Percentiles rank a stretch among this genome's conserved stretches.
Evolutionary conservation across 2,329 filamentous ascomycete genomes (phyloP).

Genomic region (Tolypocladium tundrense): DNA sequence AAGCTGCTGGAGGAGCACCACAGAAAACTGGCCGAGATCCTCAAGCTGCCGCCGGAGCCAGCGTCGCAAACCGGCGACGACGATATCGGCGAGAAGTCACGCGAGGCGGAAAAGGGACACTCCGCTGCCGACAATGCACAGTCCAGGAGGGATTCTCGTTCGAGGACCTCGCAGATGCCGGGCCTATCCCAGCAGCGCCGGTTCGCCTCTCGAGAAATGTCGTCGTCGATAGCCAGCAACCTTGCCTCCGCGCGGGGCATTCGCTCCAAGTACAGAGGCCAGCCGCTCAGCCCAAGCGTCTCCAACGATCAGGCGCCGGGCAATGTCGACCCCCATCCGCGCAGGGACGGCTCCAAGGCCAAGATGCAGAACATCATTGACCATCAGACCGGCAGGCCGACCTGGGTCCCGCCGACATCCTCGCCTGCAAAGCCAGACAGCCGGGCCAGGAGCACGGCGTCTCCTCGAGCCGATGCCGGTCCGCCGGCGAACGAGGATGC

Average conservation of each 20-base stretch:
- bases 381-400: slow-evolving; percentile 39
- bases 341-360: slow-evolving; percentile 36
- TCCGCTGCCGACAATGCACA: slow-evolving; percentile 1
- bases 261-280: slow-evolving; percentile 50
- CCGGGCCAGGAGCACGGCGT: slow-evolving; percentile 12
- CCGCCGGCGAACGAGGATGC: slow-evolving; percentile 46
- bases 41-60: slow-evolving; percentile 54
- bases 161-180: slow-evolving; percentile 16
- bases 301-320: slow-evolving; percentile 66
- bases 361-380: slow-evolving; percentile 50
- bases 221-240: slow-evolving; percentile 81
- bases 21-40: slow-evolving; percentile 67
- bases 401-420: slow-evolving; percentile 36
- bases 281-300: slow-evolving; percentile 60
- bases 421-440: slow-evolving; percentile 13
- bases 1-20: slow-evolving; percentile 83
- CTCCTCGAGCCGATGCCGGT: slow-evolving; percentile 15
- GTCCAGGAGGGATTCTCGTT: slow-evolving; percentile 13
- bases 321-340: slow-evolving; percentile 49
- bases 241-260: slow-evolving; percentile 80
- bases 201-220: slow-evolving; percentile 55
- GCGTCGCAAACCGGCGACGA: slow-evolving; percentile 20
- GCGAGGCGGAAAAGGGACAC: slow-evolving; percentile 16
- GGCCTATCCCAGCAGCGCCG: slow-evolving; percentile 31
- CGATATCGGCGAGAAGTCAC: slow-evolving; percentile 8